phyloP scores from a whole-genome alignment of 495 filamentous ascomycete genomes.

The Filosporella fistucella region DNA sequence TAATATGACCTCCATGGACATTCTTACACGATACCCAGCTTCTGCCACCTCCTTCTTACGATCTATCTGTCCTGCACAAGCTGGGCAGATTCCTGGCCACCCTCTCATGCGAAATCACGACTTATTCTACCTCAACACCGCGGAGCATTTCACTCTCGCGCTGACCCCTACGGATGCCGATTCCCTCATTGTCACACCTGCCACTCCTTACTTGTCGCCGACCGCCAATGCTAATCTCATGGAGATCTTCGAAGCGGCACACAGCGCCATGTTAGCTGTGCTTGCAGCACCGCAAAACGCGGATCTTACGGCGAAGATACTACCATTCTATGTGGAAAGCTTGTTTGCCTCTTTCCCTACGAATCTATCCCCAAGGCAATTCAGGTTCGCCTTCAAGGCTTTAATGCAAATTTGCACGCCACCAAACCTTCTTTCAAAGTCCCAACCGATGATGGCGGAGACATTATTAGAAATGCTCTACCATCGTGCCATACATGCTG shows the following conservation, averaged over 20 bases:
- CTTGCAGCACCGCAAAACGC: slow-evolving; percentile 76
- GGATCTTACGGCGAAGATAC: slow-evolving; percentile 61
- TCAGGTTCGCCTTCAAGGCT: slow-evolving; percentile 89
- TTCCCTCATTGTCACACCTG: slow-evolving; percentile 66
- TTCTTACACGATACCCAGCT: slow-evolving; percentile 68
- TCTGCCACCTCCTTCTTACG: slow-evolving; percentile 67
- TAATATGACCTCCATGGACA: slow-evolving; percentile 83
- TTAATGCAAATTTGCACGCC: slow-evolving; percentile 82
- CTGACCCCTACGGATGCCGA: slow-evolving; percentile 63
- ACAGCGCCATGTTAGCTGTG: slow-evolving; percentile 78
- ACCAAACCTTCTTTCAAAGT: slow-evolving; percentile 65
- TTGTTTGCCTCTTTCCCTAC: slow-evolving; percentile 81
- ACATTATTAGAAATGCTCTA: slow-evolving; percentile 77
- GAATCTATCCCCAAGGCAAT: slow-evolving; percentile 82
- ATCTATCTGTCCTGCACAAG: slow-evolving; percentile 52
- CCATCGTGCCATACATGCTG: slow-evolving; percentile 55
- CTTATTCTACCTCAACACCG: slow-evolving; percentile 87
- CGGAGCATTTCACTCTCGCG: slow-evolving; percentile 77
- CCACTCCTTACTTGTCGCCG: slow-evolving; percentile 71
- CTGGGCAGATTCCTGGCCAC: slow-evolving; percentile 63
- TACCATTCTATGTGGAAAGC: slow-evolving; percentile 83
- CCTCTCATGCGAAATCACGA: slow-evolving; percentile 76
- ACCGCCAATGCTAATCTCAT: slow-evolving; percentile 56
- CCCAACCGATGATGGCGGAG: slow-evolving; percentile 71
- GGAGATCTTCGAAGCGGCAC: slow-evolving; percentile 87